A percentile compares a stretch with the other conserved stretches of the same genome.
These are phyloP conservation scores for Craterostigma plantagineum DNA, from an alignment of 257 asterid species.

Conservation along the genomic window DNA sequence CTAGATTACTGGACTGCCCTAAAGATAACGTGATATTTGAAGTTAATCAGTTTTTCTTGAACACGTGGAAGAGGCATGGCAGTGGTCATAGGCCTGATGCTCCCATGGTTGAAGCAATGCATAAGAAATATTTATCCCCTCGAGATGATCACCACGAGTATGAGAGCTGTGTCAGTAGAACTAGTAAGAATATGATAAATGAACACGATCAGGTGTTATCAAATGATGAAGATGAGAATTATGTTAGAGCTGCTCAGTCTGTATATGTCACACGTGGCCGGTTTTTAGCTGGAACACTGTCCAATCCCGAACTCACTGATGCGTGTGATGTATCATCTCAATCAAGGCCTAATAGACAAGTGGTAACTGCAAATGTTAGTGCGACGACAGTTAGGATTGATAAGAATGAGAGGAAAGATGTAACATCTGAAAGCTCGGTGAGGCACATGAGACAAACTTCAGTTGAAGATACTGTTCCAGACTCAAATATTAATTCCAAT, in stretches of 20 bases:
- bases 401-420: too few relatives aligned
- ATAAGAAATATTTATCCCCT: too few relatives aligned
- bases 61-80: conserved; percentile 88
- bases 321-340: conserved; percentile 32
- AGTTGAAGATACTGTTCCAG: too few relatives aligned
- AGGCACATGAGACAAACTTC: too few relatives aligned
- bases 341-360: conserved; percentile 18
- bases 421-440: too few relatives aligned
- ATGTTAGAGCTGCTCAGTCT: conserved; percentile 33
- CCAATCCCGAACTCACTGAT: conserved; percentile 91
- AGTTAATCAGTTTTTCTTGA: conserved; percentile 74
- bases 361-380: conserved; percentile 41
- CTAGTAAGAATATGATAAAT: conserved; percentile 21
- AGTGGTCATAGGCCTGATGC: conserved; percentile 89
- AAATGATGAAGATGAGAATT: conserved; percentile 34
- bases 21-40: conserved; percentile 35
- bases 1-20: conserved; percentile 62
- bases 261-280: conserved; percentile 43
- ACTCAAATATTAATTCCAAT: too few relatives aligned
- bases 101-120: conserved; percentile 30
- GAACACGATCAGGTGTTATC: conserved; percentile 22
- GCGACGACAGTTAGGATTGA: too few relatives aligned
- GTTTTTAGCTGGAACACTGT: conserved; percentile 59
- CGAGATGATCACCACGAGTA: conserved; percentile 18
- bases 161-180: conserved; percentile 15